Conservation (phyloP, 495 filamentous ascomycete species). For the Podospora australis region DNA sequence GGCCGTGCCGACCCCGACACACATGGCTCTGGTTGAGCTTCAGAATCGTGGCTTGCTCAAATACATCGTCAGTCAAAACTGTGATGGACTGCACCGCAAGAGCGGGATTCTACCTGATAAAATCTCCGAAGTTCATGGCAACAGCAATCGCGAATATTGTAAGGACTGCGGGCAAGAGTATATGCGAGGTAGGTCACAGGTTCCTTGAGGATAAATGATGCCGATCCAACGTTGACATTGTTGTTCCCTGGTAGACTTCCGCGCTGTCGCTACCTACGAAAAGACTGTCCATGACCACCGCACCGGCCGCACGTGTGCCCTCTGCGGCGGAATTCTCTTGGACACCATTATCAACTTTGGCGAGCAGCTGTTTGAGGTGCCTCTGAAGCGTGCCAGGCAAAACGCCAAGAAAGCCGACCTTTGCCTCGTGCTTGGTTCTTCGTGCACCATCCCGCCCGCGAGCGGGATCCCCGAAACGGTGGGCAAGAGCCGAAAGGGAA, state of each 20-base stretch:
- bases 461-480: conserved; percentile 34
- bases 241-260: conserved; percentile 33
- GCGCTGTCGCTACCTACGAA: conserved; percentile 38
- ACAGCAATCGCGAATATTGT: conserved; percentile 41
- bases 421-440: conserved; percentile 40
- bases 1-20: conserved; percentile 38
- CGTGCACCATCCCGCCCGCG: conserved; percentile 37
- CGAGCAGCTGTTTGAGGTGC: conserved; percentile 27
- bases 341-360: conserved; percentile 44
- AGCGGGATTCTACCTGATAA: conserved; percentile 38
- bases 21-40: conserved; percentile 44
- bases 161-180: conserved; percentile 41
- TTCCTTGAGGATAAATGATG: neutral
- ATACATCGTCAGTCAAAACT: conserved; percentile 42
- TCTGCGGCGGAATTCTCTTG: conserved; percentile 27
- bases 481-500: conserved; percentile 21
- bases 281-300: conserved; percentile 39
- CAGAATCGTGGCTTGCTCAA: conserved; percentile 36
- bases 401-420: conserved; percentile 37
- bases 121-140: conserved; percentile 41
- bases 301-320: conserved; percentile 36
- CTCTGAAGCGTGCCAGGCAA: conserved; percentile 25
- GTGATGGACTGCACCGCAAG: conserved; percentile 39
- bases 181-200: conserved; percentile 30
- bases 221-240: no score